Percentiles rank a stretch among this genome's conserved stretches.
phyloP scores from a whole-genome alignment of 306 rosid species.

The Quercus glauca region DNA sequence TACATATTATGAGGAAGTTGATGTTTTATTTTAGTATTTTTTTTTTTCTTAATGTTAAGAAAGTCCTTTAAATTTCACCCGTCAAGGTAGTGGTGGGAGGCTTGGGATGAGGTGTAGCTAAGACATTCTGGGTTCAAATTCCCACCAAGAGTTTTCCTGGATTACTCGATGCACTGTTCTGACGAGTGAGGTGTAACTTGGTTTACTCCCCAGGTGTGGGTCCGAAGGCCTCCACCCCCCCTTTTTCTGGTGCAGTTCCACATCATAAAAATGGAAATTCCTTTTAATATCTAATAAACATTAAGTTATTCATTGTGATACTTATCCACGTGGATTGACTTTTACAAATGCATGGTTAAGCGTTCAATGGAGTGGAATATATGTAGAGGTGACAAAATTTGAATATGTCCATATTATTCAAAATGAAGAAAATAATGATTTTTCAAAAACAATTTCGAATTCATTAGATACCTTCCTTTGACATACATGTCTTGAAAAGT shows the following conservation, averaged over 20 bases:
- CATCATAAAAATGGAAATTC: too few species aligned
- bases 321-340: too few species aligned
- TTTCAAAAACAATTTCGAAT: not conserved
- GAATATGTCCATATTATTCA: not conserved
- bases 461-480: not conserved
- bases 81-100: too few species aligned
- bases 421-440: not conserved
- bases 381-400: not conserved
- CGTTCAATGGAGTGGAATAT: not conserved
- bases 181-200: too few species aligned
- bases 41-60: not conserved
- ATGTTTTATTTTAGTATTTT: not conserved
- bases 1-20: not conserved
- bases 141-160: too few species aligned
- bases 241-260: too few species aligned
- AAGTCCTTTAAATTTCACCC: not conserved
- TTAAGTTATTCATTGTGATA: not conserved
- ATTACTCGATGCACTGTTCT: too few species aligned
- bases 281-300: not conserved
- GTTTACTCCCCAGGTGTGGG: too few species aligned
- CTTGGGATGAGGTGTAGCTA: too few species aligned
- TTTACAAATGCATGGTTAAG: not conserved
- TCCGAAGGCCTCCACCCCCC: too few species aligned
- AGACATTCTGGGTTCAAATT: too few species aligned
- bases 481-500: not conserved